Base-by-base conservation (phyloP, 208 protist species). In the Herpetomonas samuelpessoai region DNA sequence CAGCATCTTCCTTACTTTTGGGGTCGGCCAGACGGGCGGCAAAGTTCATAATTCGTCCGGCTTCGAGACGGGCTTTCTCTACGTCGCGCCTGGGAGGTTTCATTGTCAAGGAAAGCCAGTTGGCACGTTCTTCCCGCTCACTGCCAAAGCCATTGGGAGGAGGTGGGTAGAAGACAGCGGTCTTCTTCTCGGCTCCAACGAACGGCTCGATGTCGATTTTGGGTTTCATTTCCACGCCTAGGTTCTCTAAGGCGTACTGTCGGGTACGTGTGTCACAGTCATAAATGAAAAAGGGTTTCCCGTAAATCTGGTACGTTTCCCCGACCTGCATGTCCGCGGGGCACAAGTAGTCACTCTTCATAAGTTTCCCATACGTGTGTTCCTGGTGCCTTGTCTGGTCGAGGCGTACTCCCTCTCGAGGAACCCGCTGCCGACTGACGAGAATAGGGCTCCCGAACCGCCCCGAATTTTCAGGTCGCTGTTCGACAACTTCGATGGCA, bases 121-220 rank as follows among this genome's bases (percentile, higher is more conserved):
- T 93, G 26, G 69, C 79, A 26, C 92, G 76, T 21, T 79, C 81
- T 63, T 96, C 93, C 56, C 71, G 69, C 54, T 97, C 86, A 31
- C 82, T 90, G 6, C 92, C 91, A 71, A 96, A 93, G 1, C 89
- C 88, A 69, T 92, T 93, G 25, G 88, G 88, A 48, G 91, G 86
- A n/a, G 95, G 95, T 9, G 88, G 84, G 60, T 92, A 88, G 50
- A 92, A 92, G 16, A 76, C 62, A 25, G 59, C 64, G 18, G 29
- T 38, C 29, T 83, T 76, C 65, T 77, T 68, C 35, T 81, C 71
- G 7, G 59, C 48, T 12, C 72, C 58, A n/a, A 81, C 50, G 58
- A 94, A 86, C 2, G 76, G 71, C 18, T 59, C 31, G 65, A 93
- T 87, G 63, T 93, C 83, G 18, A 91, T 30, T 7, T 66, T 68